Percentiles rank a stretch among this genome's conserved stretches.
Evolutionary conservation across 129 eudicot species (phyloP).

Genomic region (Scalesia atractyloides): DNA sequence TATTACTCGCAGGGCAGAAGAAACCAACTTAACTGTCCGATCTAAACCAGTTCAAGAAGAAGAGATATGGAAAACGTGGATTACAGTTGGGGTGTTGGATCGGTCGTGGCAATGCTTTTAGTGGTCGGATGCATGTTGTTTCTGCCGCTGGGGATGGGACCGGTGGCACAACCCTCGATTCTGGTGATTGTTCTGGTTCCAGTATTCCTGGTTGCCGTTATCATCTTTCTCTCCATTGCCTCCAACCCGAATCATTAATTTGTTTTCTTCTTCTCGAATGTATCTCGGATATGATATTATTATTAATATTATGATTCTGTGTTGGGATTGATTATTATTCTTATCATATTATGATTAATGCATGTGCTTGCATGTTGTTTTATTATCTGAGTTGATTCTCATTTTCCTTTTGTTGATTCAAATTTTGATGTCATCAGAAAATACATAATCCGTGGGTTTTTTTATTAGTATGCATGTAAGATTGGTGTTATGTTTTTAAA

Average conservation of each 20-base stretch:
- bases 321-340: neutral
- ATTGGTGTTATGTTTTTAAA: too few species aligned
- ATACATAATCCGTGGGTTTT: too few species aligned
- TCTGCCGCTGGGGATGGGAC: slow-evolving; percentile 46
- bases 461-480: too few species aligned
- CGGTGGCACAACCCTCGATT: slow-evolving; percentile 46
- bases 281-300: neutral
- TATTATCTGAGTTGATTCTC: neutral
- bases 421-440: too few species aligned
- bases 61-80: slow-evolving; percentile 20
- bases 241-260: slow-evolving; percentile 21
- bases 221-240: slow-evolving; percentile 34
- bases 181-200: slow-evolving; percentile 42
- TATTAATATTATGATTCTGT: neutral
- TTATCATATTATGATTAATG: neutral
- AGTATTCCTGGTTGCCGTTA: slow-evolving; percentile 33
- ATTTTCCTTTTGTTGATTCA: neutral
- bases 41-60: neutral
- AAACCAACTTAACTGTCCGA: neutral
- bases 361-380: neutral
- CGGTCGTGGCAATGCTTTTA: slow-evolving; percentile 38
- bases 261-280: neutral
- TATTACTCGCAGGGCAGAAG: neutral
- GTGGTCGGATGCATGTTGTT: slow-evolving; percentile 38
- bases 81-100: slow-evolving; percentile 46